Base-by-base conservation (phyloP, 495 filamentous ascomycete genomes). In the Podospora sp. region DNA sequence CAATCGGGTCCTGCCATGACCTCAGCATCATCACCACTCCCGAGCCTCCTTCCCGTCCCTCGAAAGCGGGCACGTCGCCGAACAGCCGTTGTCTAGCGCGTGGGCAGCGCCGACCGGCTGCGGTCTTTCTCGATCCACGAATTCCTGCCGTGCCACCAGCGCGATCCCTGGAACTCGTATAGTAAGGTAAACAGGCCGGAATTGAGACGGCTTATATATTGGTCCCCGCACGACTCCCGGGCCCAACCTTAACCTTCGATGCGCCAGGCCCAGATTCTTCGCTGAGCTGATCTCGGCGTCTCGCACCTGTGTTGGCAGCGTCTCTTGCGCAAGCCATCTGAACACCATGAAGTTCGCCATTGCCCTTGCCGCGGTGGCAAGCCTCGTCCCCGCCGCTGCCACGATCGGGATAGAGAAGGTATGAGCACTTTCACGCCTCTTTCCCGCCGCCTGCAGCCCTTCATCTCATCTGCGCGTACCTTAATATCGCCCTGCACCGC, bases 321-420 rank as follows among this genome's bases (percentile, higher is more conserved):
- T 33, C 29, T 46, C 40, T 46, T 11, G 40, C 16, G 40, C 40
- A 14, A 14, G 14, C 40, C 40, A 46, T 46, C 57, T n/a, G 57
- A 33, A 27, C 9, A 59, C 24, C n/a, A 2, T 35, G 57, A 36
- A 59, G 46, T 25, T 40, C 66, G 24, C 56, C 56, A 29, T 35
- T 27, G 25, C 14, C 5, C 40, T 46, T 46, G 40, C 40, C 40
- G 40, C 40, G 16, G 40, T 46, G 40, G 40, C 40, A 18, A 46
- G 18, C 56, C 16, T 35, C 16, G 16, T 18, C 25, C 14, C 7
- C n/a, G 25, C 29, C 56, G 26, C 56, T 12, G 26, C 56, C 51
- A 55, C n/a, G 24, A 25, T 22, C 51, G 22, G 24, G 24, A 21
- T 26, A 55, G 26, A 62, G n/a, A 59, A 71, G 71, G 60, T 65